Evolutionary conservation across 768 basidiomycete species (phyloP), one percentile per base, ranked within the genome.

Genomic region (Guyanaporus albipodus): DNA sequence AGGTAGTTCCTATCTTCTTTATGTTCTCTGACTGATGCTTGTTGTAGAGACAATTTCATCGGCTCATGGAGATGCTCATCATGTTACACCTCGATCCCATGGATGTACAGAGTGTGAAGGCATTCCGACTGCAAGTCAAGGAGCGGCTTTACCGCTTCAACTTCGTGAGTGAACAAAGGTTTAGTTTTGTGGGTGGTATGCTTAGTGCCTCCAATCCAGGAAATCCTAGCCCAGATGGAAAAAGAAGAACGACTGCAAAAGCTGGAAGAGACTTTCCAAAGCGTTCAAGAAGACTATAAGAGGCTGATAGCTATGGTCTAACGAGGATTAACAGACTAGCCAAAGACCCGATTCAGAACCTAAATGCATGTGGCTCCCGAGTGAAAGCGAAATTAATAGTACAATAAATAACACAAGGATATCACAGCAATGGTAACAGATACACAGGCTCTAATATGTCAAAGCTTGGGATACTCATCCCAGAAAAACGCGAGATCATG

Each of bases 91-190:
- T 95, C 50, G 80, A 92, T 55, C 73, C 78, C 5, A 58, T 67
- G 3, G 84, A 94, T 58, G 52, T 68, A 42, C 71, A 69, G 21
- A 71, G 73, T 21, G 66, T 73, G 55, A 79, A 73, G 42, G 82
- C 85, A 9, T 96, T 86, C 65, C 75, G 95, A 42, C 65, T 99
- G 26, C 87, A 92, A 65, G 92, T 95, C 60, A 99, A 99, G 68
- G 92, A 96, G 65, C 79, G 96, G 29, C 67, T 99, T 35, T 97
- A 89, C 61, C 78, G 92, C 18, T 97, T 97, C 70, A 99, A 98
- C 69, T 96, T 85, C 64, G 92, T 93, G 58, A 60, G 87, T 75
- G 46, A 31, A 11, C 11, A 18, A 28, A 17, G 3, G 17, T 1
- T 37, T 12, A n/a, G 6, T 18, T 22, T 15, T 3, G 6, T 38